Evolutionary conservation across 352 stramenopile genomes (phyloP), one percentile per base, ranked within the genome.

Genomic region (Phytopythium vexans): DNA sequence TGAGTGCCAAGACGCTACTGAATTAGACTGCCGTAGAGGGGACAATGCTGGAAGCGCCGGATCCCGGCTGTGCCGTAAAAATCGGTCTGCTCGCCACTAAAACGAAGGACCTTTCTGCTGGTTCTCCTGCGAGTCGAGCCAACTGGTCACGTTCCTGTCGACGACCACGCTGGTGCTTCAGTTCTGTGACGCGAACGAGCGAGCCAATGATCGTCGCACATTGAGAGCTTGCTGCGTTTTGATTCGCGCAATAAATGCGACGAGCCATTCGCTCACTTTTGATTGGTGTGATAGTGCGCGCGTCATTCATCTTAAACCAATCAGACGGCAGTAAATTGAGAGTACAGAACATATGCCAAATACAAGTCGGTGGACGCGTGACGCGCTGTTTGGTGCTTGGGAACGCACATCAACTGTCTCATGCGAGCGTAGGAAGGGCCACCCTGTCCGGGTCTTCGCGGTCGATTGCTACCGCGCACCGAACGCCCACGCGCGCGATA

Each of bases 271-370:
- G 11, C 27, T 49, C 10, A 3, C 2, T 0, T 40, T 12, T 15
- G 14, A 49, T 49, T 49, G 44, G 54, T 49, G 38, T 50, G 54
- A 60, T 45, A 37, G 39, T n/a, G 21, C 46, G 8, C 3, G 33
- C 33, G 45, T 41, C 45, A 51, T 8, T 32, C 2, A 2, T 31
- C 12, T 8, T 32, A 3, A 12, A 14, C 45, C 45, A 51, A 51
- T 51, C 14, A 40, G 33, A 33, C 6, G 8, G 4, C 7, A 12
- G 1, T 2, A 40, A 34, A 12, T 8, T 8, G 32, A 6, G 3
- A 41, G 9, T 38, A 51, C 34, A 10, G 45, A 32, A 6, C 11
- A 3, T 2, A 6, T 21, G 21, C 9, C 3, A 8, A 33, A 38
- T 39, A 51, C 1, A 51, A 51, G 45, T 8, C 33, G 27, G n/a